Evolutionary conservation across 1,139 yeast species (phyloP), one percentile per base, ranked within the genome.

Genomic region (Lodderomyces parapsilosis): DNA sequence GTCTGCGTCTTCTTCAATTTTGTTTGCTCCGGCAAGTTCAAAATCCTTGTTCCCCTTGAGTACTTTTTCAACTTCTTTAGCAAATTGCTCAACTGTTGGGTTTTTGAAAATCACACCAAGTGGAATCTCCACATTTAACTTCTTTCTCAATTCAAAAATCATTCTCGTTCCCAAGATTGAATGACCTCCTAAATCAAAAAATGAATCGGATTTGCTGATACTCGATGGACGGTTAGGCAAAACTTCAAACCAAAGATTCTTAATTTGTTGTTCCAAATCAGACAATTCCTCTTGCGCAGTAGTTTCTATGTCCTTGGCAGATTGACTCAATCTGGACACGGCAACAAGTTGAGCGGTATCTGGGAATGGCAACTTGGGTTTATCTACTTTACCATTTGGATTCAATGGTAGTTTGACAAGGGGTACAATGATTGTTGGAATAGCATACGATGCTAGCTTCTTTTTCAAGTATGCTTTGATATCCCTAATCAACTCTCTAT

Each of bases 311-410:
- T 68, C 60, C 14, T 51, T 47, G 3, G 82, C 75, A 10, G 66
- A 55, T 8, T 22, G 25, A 41, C 48, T 46, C 45, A 74, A 68
- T 50, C 64, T 63, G 5, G 90, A 76, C 36, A 84, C 93, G 11
- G 82, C 78, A 19, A 81, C 79, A 50, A 93, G 71, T 65, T 91
- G 97, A 24, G 86, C 93, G 31, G 89, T 78, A 47, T 87, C 89
- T 43, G 99, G 99, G 78, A 87, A 89, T 41, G 97, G 98, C 52
- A 93, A 74, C 57, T 93, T 91, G 31, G 98, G 99, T 68, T 94
- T 94, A 66, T 94, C 99, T 43, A 94, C 90, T 66, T 94, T 94
- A 57, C 99, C 99, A 61, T 94, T 94, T 45, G 99, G 99, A 65
- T 94, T 94, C 65, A 94, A 74, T 15, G 99, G 99, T 59, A 94